Percentiles rank a stretch among this genome's conserved stretches.
phyloP scores from a whole-genome alignment of 228 moss, liverwort and hornwort species.

The Sphagnum fallax region DNA sequence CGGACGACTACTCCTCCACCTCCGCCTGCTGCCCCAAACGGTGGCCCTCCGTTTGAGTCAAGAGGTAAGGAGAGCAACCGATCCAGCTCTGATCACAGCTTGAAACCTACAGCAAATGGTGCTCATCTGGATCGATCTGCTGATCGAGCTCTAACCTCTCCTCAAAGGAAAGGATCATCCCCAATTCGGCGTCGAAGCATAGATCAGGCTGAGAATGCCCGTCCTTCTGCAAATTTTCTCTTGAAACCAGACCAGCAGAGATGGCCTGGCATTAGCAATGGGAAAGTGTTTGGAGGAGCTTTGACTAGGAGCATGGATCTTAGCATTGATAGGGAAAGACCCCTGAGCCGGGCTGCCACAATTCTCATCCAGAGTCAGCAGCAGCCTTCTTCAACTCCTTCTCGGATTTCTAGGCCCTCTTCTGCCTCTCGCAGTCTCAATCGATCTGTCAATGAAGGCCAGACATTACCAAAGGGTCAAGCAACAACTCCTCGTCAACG shows the following conservation, averaged over 20 bases:
- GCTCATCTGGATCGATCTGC: constrained; percentile 17
- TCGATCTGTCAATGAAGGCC: constrained; percentile 62
- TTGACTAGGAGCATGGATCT: constrained; percentile 89
- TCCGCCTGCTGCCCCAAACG: constrained; percentile 9
- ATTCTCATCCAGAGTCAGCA: constrained; percentile 37
- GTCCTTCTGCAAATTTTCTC: constrained; percentile 63
- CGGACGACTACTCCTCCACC: too few species aligned
- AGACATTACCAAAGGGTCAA: constrained; percentile 18
- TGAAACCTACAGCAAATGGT: constrained; percentile 80
- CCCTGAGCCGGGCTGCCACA: constrained; percentile 39
- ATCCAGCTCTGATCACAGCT: constrained; percentile 40
- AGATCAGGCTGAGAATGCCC: constrained; percentile 83
- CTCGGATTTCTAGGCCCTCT: constrained; percentile 47
- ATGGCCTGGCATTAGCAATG: constrained; percentile 96
- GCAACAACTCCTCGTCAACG: constrained; percentile 24
- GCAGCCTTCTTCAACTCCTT: constrained; percentile 40
- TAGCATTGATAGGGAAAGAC: constrained; percentile 60
- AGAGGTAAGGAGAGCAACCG: constrained; percentile 34
- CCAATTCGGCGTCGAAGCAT: constrained; percentile 84
- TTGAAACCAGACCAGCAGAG: constrained; percentile 84
- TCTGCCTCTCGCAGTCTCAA: constrained; percentile 45
- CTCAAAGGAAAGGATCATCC: constrained; percentile 77
- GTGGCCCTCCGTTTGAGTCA: constrained; percentile 22
- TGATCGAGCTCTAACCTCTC: constrained; percentile 36
- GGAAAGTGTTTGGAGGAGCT: constrained; percentile 58